Evolutionary conservation across 768 basidiomycete species (phyloP).

Genomic region (Podaxis sp.): DNA sequence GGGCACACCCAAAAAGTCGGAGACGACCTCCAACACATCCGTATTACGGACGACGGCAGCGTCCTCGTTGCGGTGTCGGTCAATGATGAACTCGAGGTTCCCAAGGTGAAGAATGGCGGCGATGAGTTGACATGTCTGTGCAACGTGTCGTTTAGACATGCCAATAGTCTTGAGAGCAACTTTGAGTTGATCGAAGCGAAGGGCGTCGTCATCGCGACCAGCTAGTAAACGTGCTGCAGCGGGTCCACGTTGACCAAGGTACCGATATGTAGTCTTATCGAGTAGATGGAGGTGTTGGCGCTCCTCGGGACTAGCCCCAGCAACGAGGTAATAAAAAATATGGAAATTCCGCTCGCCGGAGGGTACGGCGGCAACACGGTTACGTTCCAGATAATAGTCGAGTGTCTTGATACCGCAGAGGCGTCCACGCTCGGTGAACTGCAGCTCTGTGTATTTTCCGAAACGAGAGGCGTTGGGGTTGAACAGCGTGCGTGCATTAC

Average conservation of each 20-base stretch:
- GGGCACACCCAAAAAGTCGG: constrained; percentile 89
- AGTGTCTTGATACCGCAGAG: constrained; percentile 90
- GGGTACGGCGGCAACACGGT: constrained; percentile 83
- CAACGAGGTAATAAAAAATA: constrained; percentile 95
- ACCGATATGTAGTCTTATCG: constrained; percentile 82
- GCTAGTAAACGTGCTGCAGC: constrained; percentile 39
- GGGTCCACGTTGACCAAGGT: constrained; percentile 71
- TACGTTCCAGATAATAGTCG: constrained; percentile 94
- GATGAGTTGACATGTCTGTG: constrained; percentile 91
- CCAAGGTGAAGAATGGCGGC: constrained; percentile 97
- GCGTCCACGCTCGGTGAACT: constrained; percentile 91
- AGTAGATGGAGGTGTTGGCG: constrained; percentile 81
- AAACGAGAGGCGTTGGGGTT: constrained; percentile 96
- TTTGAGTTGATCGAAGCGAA: constrained; percentile 92
- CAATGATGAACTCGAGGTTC: constrained; percentile 89
- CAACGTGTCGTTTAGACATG: constrained; percentile 91
- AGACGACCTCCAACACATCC: constrained; percentile 78
- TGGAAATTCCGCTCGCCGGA: constrained; percentile 97
- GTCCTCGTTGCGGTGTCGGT: constrained; percentile 83
- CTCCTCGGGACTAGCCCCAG: constrained; percentile 88
- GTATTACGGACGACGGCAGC: constrained; percentile 89
- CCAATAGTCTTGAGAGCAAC: constrained; percentile 91
- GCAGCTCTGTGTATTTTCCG: constrained; percentile 97
- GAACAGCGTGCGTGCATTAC: constrained; percentile 87
- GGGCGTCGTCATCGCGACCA: constrained; percentile 76